phyloP scores from a whole-genome alignment of 176 grass and related monocot genomes.

The Cenchrus americanus region DNA sequence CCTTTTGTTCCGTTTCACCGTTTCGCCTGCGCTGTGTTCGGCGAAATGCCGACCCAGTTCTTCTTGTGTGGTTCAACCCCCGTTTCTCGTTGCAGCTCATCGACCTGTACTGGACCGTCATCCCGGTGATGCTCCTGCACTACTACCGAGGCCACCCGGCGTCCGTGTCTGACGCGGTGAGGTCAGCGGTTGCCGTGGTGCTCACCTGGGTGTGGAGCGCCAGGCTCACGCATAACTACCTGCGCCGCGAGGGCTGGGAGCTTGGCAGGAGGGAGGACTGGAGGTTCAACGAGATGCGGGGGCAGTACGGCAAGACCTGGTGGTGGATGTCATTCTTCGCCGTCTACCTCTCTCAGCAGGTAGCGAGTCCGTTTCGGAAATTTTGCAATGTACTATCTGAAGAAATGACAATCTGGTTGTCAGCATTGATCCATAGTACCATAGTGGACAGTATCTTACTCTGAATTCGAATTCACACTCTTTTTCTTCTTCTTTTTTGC shows the following conservation, averaged over 20 bases:
- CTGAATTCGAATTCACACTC: background rate
- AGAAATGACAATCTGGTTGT: slow-evolving; percentile 20
- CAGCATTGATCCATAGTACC: background rate
- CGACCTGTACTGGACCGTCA: slow-evolving; percentile 96
- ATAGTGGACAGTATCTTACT: background rate
- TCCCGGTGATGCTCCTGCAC: slow-evolving; percentile 85
- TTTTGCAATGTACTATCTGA: slow-evolving; percentile 30
- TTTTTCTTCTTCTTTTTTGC: background rate
- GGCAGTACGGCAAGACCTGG: slow-evolving; percentile 72
- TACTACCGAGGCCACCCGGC: slow-evolving; percentile 76
- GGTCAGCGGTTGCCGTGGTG: slow-evolving; percentile 52
- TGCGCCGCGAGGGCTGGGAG: slow-evolving; percentile 80
- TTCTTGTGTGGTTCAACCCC: background rate
- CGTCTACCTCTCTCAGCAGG: slow-evolving; percentile 91
- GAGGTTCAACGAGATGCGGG: slow-evolving; percentile 85
- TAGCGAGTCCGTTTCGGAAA: background rate
- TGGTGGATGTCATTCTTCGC: slow-evolving; percentile 98
- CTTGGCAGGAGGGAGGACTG: slow-evolving; percentile 84
- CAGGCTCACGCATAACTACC: slow-evolving; percentile 91
- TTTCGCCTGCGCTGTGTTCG: background rate
- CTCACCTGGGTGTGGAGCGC: slow-evolving; percentile 87
- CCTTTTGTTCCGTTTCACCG: background rate
- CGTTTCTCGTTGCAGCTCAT: slow-evolving; percentile 61
- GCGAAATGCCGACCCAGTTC: slow-evolving; percentile 23
- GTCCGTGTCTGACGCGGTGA: slow-evolving; percentile 35